Evolutionary conservation across 441 rosid genomes (phyloP).

Genomic region (Eutrema salsugineum): DNA sequence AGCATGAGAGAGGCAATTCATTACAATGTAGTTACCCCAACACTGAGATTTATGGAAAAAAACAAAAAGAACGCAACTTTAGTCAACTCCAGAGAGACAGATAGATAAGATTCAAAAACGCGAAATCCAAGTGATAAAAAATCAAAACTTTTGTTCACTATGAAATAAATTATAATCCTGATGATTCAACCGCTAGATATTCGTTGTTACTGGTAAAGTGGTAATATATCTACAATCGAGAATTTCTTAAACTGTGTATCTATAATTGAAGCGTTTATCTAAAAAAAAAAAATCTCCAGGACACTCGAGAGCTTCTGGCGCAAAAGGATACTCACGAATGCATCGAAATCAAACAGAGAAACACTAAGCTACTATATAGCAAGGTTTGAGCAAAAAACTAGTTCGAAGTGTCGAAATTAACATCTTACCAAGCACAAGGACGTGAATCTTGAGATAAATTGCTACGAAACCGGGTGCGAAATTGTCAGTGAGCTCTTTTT

Average conservation of each 20-base stretch:
- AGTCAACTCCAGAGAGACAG: background rate
- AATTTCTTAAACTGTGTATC: background rate
- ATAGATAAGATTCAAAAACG: background rate
- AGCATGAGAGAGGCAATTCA: constrained; percentile 65
- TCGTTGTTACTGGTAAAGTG: background rate
- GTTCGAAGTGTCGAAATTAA: background rate
- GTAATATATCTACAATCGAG: background rate
- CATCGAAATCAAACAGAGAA: background rate
- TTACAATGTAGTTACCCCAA: constrained; percentile 23
- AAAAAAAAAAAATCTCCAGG: background rate
- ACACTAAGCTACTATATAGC: too few relatives aligned
- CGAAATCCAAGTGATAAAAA: background rate
- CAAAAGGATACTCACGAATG: background rate
- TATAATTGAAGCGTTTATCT: background rate
- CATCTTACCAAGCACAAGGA: constrained; percentile 4
- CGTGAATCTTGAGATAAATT: background rate
- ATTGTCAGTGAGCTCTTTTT: background rate
- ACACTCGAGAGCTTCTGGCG: background rate
- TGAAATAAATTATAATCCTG: background rate
- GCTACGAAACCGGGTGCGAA: background rate
- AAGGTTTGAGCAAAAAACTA: background rate
- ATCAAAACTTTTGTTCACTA: background rate
- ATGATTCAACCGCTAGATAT: background rate
- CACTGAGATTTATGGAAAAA: constrained; percentile 7
- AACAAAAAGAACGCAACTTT: background rate